phyloP scores from a whole-genome alignment of 2,329 filamentous ascomycete species.

The Diplodia scrobiculata region DNA sequence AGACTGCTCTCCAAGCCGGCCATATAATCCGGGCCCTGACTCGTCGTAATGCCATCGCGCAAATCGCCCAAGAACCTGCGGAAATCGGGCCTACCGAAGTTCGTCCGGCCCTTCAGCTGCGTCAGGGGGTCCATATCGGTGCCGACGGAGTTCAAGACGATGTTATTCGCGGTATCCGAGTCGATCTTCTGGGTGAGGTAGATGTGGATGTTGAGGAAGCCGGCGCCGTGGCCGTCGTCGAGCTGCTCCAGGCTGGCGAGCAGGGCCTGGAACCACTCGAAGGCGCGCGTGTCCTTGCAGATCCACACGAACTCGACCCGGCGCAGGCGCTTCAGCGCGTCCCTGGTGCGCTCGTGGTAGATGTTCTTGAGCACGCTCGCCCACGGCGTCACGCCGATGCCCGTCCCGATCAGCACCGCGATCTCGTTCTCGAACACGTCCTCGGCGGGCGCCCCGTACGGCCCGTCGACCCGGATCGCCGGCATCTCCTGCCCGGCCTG shows the following conservation, averaged over 20 bases:
- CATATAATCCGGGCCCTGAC: conserved; percentile 72
- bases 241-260: conserved; percentile 85
- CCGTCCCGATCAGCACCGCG: conserved; percentile 79
- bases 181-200: conserved; percentile 95
- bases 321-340: conserved; percentile 83
- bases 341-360: conserved; percentile 91
- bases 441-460: conserved; percentile 94
- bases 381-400: conserved; percentile 87
- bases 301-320: conserved; percentile 99
- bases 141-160: conserved; percentile 93
- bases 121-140: conserved; percentile 86
- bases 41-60: conserved; percentile 75
- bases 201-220: conserved; percentile 93
- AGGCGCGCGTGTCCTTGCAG: conserved; percentile 91
- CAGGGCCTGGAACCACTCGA: conserved; percentile 98
- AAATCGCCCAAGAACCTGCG: conserved; percentile 75
- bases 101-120: conserved; percentile 83
- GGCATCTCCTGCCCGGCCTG: conserved; percentile 94
- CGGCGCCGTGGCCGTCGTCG: conserved; percentile 38
- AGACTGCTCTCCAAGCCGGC: conserved; percentile 75
- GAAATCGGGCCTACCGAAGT: conserved; percentile 95
- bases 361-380: conserved; percentile 93
- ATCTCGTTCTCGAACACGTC: conserved; percentile 96
- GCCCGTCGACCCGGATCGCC: conserved; percentile 82
- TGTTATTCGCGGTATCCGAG: conserved; percentile 89